Conservation (phyloP, 1,139 yeast species). For the Kazachstania sp. region DNA sequence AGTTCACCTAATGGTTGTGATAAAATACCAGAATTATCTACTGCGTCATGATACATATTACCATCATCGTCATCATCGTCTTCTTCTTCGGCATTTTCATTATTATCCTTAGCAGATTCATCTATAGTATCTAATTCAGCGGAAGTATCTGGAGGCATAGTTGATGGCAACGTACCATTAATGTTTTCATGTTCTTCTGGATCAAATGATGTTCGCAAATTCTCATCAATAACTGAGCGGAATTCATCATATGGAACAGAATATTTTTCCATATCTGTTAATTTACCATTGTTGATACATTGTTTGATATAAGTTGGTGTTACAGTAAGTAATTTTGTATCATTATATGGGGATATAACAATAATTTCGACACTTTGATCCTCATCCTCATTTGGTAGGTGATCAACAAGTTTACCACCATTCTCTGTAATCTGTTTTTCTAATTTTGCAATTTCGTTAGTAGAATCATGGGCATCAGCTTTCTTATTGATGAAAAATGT, state of each 20-base stretch:
- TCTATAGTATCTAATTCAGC: background rate
- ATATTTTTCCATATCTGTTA: slow-evolving; percentile 18
- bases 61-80: background rate
- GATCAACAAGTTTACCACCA: slow-evolving; percentile 12
- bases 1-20: background rate
- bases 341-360: slow-evolving; percentile 28
- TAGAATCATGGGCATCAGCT: slow-evolving; percentile 14
- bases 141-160: background rate
- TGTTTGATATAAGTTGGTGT: slow-evolving; percentile 25
- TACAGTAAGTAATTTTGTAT: slow-evolving; percentile 24
- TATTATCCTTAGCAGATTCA: background rate
- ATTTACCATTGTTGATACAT: slow-evolving; percentile 18
- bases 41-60: slow-evolving; percentile 2
- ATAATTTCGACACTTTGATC: slow-evolving; percentile 6
- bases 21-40: background rate
- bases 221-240: slow-evolving; percentile 19
- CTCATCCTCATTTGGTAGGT: slow-evolving; percentile 4
- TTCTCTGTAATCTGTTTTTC: slow-evolving; percentile 8
- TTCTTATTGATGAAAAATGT: slow-evolving; percentile 24
- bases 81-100: background rate
- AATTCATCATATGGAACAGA: slow-evolving; percentile 25
- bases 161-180: background rate
- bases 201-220: slow-evolving; percentile 1
- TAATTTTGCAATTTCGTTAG: slow-evolving; percentile 10
- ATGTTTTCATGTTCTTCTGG: background rate